Base-by-base conservation (phyloP, 2,329 filamentous ascomycete species). In the Hypoxylon sp. region DNA sequence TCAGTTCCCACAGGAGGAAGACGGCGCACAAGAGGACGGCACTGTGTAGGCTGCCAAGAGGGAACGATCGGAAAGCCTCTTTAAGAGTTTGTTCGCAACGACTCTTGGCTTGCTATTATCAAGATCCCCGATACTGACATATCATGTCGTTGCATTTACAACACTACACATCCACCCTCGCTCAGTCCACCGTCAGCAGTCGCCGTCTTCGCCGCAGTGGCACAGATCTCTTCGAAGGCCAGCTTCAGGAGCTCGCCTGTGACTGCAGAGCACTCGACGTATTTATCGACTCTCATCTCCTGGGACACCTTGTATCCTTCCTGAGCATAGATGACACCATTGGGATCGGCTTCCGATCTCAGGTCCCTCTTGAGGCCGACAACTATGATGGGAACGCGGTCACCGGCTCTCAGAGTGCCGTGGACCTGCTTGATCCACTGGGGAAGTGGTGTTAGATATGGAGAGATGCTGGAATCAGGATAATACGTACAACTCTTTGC, bases 201-300 rank as follows among this genome's bases (percentile, higher is more conserved):
- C 10, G 73, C 77, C 23, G 80, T 82, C 64, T 78, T 73, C 49
- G 80, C 75, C 2, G 83, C 85, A 23, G 83, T 85, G 43, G 73
- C 78, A 70, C 83, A 86, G 17, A 88, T 79, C 69, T 88, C 85
- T 68, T 87, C 83, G 67, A 86, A 85, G 4, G 81, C 82, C 65
- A 83, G 74, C 63, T 78, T 75, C 40, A 87, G 69, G 49, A 88
- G 76, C 73, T 86, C 83, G 13, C 85, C 85, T 3, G 83, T 86
- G 43, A 81, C 73, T 5, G 85, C 83, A 1, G 84, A 87, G 72
- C 85, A 88, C 66, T 88, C 85, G 69, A 87, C 80, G 65, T 88
- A 88, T 61, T 81, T 82, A 71, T 88, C 85, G 42, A 79, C 83
- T 48, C 85, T 75, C 77, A 88, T 78, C 62, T 81, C 78, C 66